Base-by-base conservation (phyloP, 2,329 filamentous ascomycete genomes). In the Epichloe baconii region DNA sequence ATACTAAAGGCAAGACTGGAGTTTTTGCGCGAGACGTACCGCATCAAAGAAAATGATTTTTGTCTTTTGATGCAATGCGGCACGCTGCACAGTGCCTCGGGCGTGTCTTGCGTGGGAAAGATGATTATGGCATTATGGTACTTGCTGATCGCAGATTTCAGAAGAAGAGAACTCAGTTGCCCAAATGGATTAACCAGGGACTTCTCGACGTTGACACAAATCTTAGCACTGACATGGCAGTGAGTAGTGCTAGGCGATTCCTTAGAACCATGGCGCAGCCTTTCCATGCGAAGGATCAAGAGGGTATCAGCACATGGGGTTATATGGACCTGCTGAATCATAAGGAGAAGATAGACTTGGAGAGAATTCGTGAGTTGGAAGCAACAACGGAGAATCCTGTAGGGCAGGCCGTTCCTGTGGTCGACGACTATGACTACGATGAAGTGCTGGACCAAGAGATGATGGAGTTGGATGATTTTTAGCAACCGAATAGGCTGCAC, bases 91-190 rank as follows among this genome's bases (percentile, higher is more conserved):
- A 98, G 65, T 98, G 93, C 62, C 74, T 98, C 2, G 94, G 93
- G 14, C 90, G 93, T 64, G 93, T 98, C 43, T 73, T 98, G 55
- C 79, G 93, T 60, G 93, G 93, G 23, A 98, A 98, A 67, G 94
- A 98, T 64, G 93, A 98, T 68, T 98, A 98, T 67, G 93, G 93
- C n/a, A 88, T 98, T 73, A 98, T 98, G 93, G 91, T 98, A 4
- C 76, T 98, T 31, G 93, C 94, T 2, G 93, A 98, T 66, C 83
- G 88, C 42, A 82, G 93, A 17, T 98, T 96, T 67, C 84, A 88
- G 64, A 94, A 93, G 71, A 97, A 97, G 70, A 78, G 89, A 38
- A 76, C 69, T 3, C 94, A 98, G 68, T 74, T 98, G 31, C 93
- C 93, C 11, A 95, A 95, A 65, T 98, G 93, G 93, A 98, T 98